phyloP scores from a whole-genome alignment of 176 grass and related monocot species.

The Olyra latifolia region DNA sequence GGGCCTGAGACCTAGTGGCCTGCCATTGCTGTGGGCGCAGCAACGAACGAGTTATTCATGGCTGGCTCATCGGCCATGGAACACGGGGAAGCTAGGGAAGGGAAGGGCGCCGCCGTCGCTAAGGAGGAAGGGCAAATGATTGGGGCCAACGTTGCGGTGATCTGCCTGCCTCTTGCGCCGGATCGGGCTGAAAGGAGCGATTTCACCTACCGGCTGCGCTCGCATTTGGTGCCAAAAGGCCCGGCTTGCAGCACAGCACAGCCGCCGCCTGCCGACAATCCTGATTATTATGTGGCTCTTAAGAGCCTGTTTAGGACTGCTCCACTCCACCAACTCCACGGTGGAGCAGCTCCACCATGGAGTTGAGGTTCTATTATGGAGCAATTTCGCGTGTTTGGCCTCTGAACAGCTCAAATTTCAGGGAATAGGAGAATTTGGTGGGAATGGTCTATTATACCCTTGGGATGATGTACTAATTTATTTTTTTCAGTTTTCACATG shows the following conservation, averaged over 20 bases:
- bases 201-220: neutral
- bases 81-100: neutral
- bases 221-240: neutral
- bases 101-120: neutral
- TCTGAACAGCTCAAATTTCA: no score
- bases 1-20: no score
- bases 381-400: no score
- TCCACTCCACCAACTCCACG: no score
- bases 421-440: no score
- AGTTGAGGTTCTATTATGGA: no score
- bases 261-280: slow-evolving; percentile 4
- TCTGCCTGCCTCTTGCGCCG: neutral
- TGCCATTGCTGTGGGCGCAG: neutral
- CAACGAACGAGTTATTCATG: neutral
- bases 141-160: neutral
- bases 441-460: no score
- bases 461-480: no score
- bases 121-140: neutral
- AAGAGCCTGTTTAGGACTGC: no score
- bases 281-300: neutral
- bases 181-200: neutral
- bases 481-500: no score
- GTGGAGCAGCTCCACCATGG: no score
- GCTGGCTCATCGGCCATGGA: neutral
- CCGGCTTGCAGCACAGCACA: neutral